phyloP scores from a whole-genome alignment of 192 early-diverging fungal genomes.

The Thamnidium elegans region DNA sequence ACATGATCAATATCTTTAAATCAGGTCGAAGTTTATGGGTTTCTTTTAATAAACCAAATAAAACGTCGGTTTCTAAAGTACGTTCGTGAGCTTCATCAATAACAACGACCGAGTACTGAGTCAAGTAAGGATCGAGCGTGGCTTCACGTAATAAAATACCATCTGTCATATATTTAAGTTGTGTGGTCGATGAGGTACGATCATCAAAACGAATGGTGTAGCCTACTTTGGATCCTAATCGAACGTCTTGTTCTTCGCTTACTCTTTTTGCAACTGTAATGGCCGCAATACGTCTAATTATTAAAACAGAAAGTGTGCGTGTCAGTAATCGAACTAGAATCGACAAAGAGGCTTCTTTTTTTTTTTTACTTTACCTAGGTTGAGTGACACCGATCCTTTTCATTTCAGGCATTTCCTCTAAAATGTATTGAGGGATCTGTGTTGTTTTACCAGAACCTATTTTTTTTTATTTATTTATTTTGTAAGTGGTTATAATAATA shows the following conservation, averaged over 20 bases:
- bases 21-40: constrained; percentile 70
- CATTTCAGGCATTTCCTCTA: constrained; percentile 49
- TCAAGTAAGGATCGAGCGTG: constrained; percentile 73
- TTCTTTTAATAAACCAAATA: constrained; percentile 86
- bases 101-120: constrained; percentile 88
- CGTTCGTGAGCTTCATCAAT: constrained; percentile 99
- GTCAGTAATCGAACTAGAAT: not conserved
- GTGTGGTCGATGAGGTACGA: constrained; percentile 76
- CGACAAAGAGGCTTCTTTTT: too few species aligned
- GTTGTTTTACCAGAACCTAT: constrained; percentile 81
- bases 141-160: constrained; percentile 93
- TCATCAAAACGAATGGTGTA: constrained; percentile 97
- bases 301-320: not conserved
- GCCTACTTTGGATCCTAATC: constrained; percentile 80
- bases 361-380: constrained; percentile 66
- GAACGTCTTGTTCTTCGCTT: constrained; percentile 83
- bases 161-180: constrained; percentile 97
- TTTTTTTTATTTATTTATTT: too few species aligned
- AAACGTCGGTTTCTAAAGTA: constrained; percentile 87
- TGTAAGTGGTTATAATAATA: not conserved
- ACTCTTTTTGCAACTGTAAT: constrained; percentile 95
- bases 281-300: constrained; percentile 72
- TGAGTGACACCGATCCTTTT: constrained; percentile 70
- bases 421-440: constrained; percentile 79
- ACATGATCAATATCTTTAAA: constrained; percentile 84